Percentiles rank a stretch among this genome's conserved stretches.
Conservation (phyloP, 257 asterid genomes). For the Misopates orontium region DNA sequence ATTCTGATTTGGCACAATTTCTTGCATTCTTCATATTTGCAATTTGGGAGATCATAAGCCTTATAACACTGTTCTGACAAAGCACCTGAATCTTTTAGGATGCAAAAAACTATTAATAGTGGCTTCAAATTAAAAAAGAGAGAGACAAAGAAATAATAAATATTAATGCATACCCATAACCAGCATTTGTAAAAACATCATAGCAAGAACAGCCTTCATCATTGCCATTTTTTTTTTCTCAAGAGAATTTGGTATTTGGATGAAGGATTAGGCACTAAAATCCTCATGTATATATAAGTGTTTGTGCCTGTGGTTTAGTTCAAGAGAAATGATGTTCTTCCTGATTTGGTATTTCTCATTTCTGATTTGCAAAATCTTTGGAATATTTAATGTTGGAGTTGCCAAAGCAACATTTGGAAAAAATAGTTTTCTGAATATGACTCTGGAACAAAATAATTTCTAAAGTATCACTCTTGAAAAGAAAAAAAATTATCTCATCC, state of each 20-base stretch:
- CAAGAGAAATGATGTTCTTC: no score
- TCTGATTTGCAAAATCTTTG: no score
- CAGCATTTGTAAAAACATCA: background rate
- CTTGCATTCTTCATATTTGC: background rate
- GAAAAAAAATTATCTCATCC: no score
- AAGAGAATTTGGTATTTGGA: background rate
- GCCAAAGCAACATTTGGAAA: no score
- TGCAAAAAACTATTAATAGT: background rate
- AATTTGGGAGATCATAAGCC: background rate
- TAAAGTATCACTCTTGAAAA: no score
- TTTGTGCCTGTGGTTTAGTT: background rate
- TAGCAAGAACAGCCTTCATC: background rate
- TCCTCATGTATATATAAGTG: background rate
- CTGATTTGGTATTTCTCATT: no score
- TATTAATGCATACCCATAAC: background rate
- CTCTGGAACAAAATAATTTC: no score
- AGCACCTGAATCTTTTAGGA: background rate
- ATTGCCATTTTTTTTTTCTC: background rate
- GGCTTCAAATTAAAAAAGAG: no score
- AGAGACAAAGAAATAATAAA: background rate
- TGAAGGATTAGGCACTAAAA: background rate
- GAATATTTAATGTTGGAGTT: no score
- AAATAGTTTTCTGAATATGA: no score
- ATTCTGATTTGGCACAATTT: background rate
- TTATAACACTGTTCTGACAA: constrained; percentile 2